Evolutionary conservation across 176 grass and related monocot species (phyloP), one percentile per base, ranked within the genome.

Genomic region (Paspalum vaginatum): DNA sequence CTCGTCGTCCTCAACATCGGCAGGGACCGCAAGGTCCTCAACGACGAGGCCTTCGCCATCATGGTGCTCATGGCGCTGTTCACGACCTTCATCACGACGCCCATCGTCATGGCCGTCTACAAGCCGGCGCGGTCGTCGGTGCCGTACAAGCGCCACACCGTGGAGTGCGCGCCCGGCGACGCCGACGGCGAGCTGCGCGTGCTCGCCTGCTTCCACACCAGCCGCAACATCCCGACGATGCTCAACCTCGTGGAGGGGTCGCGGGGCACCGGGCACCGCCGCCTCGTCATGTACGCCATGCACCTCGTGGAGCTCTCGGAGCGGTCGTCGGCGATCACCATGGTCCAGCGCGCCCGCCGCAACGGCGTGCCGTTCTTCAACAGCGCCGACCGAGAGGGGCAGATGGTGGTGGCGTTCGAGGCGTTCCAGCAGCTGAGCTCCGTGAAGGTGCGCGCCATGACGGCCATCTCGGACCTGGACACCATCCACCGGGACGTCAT

Each of bases 1-100:
- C 92, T 94, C 57, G 87, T 94, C 74, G 92, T 94, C 7, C 83
- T 94, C 62, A 94, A 94, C 89, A 94, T 94, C 45, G 92, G 92
- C 18, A 79, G 45, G 14, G 92, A 94, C 56, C 83, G 92, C 12
- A 87, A 89, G 81, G 89, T 95, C 9, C 89, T 95, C 5, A 95
- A 95, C 32, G 92, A 95, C 57, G 92, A 95, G 84, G 41, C 89
- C 0, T 95, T 95, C 43, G 92, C 89, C 22, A 95, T 95, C 81
- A 38, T 95, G 74, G 89, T 95, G 27, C 89, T 95, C 84, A 95
- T 95, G 92, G 92, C 92, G 0, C 61, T 95, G 13, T 89, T 95
- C 87, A 95, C 92, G 41, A 95, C 92, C 13, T 95, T 95, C 86
- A 89, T 95, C 67, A 95, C 89, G 0, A 89, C 92, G 40, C 89